Evolutionary conservation across 352 stramenopile species (phyloP).

Genomic region (Vaucheria bursata): DNA sequence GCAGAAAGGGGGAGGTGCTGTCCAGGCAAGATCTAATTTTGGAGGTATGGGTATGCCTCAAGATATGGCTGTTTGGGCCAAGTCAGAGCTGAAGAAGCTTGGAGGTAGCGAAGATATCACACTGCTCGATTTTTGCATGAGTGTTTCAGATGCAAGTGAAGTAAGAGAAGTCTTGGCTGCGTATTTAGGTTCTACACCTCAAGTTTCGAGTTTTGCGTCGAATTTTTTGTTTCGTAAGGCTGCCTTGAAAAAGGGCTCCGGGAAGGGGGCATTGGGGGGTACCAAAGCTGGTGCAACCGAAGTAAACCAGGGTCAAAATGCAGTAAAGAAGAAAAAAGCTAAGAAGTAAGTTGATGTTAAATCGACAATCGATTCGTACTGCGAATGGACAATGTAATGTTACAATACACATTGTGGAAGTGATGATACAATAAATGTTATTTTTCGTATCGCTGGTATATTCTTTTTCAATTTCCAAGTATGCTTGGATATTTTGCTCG

Average conservation of each 20-base stretch:
- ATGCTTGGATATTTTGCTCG: too few species aligned
- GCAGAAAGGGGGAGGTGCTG: too few species aligned
- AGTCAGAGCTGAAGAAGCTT: constrained; percentile 34
- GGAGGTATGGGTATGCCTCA: constrained; percentile 15
- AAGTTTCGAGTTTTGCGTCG: constrained; percentile 33
- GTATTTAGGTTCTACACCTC: constrained; percentile 33
- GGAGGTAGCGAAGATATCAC: constrained; percentile 35
- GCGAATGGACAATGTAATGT: too few species aligned
- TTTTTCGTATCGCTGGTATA: too few species aligned
- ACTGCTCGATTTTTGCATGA: constrained; percentile 44
- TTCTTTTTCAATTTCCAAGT: too few species aligned
- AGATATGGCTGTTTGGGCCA: constrained; percentile 31
- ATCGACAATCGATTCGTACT: too few species aligned
- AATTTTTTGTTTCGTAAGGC: constrained; percentile 41
- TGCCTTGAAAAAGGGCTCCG: constrained; percentile 3
- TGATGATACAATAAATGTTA: too few species aligned
- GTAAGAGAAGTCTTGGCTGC: constrained; percentile 36
- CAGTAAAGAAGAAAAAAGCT: too few species aligned
- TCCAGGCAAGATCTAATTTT: not conserved
- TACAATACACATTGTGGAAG: too few species aligned
- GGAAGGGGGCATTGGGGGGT: constrained; percentile 8
- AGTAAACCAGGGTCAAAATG: too few species aligned
- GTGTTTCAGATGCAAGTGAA: constrained; percentile 25
- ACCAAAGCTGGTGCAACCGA: too few species aligned
- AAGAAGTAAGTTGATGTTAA: too few species aligned